Conservation (phyloP, 2,329 filamentous ascomycete genomes). For the Cercospora sp. region DNA sequence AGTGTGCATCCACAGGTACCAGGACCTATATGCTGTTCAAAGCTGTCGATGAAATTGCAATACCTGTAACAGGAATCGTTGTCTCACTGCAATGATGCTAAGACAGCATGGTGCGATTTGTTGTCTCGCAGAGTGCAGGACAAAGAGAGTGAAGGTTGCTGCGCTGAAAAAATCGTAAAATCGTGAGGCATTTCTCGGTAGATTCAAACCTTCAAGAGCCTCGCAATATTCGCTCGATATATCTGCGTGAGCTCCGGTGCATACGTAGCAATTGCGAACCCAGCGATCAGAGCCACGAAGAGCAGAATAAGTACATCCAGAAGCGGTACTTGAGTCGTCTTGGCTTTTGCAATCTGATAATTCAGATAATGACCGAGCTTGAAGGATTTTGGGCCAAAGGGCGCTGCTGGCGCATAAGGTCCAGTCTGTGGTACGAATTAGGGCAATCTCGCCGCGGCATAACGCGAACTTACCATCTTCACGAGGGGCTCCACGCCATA, state of each 20-base stretch:
- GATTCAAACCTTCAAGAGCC: not conserved
- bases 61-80: not conserved
- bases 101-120: not conserved
- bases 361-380: conserved; percentile 23
- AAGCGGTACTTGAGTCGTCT: conserved; percentile 15
- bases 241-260: conserved; percentile 5
- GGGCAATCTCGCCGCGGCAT: not conserved
- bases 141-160: not conserved
- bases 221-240: not conserved
- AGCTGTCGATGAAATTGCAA: not conserved
- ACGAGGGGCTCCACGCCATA: conserved; percentile 44
- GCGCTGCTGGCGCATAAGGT: conserved; percentile 24
- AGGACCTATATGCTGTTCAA: no score
- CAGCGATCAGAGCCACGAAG: conserved; percentile 21
- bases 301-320: conserved; percentile 22
- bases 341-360: conserved; percentile 20
- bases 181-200: not conserved
- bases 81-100: not conserved
- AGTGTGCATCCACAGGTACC: not conserved
- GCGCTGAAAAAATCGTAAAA: not conserved
- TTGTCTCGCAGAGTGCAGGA: not conserved
- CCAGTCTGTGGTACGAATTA: conserved; percentile 14
- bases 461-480: conserved; percentile 42
- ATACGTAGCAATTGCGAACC: conserved; percentile 17
- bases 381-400: conserved; percentile 24